Conservation (phyloP, 768 basidiomycete genomes). For the Xanthoconium stramineum region DNA sequence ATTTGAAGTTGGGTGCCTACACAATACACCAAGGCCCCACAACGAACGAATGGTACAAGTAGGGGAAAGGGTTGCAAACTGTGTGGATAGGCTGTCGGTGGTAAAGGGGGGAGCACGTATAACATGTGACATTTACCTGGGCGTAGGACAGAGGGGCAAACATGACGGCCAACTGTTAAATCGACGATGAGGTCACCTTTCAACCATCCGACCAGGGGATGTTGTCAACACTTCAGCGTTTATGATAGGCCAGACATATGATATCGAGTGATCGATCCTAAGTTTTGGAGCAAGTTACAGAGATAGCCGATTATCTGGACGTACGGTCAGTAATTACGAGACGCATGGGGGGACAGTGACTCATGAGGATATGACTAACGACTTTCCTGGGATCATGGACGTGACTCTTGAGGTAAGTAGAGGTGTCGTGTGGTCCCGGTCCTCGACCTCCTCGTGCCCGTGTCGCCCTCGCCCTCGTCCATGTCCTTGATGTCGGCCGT, state of each 20-base stretch:
- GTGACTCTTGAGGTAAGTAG: slow-evolving; percentile 48
- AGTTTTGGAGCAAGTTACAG: slow-evolving; percentile 73
- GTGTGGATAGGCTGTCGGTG: background rate
- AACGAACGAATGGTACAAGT: slow-evolving; percentile 90
- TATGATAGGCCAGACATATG: slow-evolving; percentile 39
- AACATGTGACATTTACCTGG: slow-evolving; percentile 39
- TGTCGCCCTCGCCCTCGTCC: too few species aligned
- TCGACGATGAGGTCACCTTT: slow-evolving; percentile 89
- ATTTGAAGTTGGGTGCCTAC: slow-evolving; percentile 51
- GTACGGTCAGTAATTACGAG: background rate
- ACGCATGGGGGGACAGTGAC: too few species aligned
- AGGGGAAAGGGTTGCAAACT: too few species aligned
- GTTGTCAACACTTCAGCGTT: background rate
- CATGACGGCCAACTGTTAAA: slow-evolving; percentile 89
- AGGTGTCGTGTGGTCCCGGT: slow-evolving; percentile 16
- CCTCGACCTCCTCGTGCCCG: too few species aligned
- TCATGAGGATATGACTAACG: slow-evolving; percentile 32
- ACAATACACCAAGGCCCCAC: slow-evolving; percentile 81
- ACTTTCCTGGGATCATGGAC: slow-evolving; percentile 44
- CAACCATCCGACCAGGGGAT: slow-evolving; percentile 67
- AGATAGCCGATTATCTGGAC: slow-evolving; percentile 62
- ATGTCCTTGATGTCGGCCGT: too few species aligned
- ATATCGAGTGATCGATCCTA: slow-evolving; percentile 84
- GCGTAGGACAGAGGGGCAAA: slow-evolving; percentile 95
- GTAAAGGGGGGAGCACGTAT: background rate